A percentile compares a stretch with the other conserved stretches of the same genome.
phyloP scores from a whole-genome alignment of 805 yeast species.

The Phaffomyces opuntiae region DNA sequence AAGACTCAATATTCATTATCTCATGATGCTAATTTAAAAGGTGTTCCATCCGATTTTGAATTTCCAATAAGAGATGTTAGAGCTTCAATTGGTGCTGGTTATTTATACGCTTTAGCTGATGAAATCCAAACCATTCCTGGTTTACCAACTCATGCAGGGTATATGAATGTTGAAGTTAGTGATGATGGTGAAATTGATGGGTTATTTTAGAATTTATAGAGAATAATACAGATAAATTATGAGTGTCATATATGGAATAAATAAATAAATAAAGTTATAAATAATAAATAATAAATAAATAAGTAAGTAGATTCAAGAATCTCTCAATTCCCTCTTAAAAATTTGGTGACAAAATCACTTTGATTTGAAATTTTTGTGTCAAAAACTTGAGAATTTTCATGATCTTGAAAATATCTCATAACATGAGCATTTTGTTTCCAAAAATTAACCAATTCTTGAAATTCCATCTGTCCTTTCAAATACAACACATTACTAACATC shows the following conservation, averaged over 20 bases:
- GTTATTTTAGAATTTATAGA: constrained; percentile 38
- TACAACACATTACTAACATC: constrained; percentile 61
- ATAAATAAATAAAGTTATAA: constrained; percentile 3
- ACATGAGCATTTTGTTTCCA: constrained; percentile 89
- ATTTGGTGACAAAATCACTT: constrained; percentile 63
- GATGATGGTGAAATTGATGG: constrained; percentile 90
- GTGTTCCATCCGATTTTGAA: constrained; percentile 90
- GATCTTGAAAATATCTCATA: constrained; percentile 71
- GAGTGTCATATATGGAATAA: constrained; percentile 3
- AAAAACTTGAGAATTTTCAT: constrained; percentile 40
- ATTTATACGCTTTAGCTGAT: constrained; percentile 92
- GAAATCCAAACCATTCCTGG: constrained; percentile 98
- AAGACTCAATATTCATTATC: constrained; percentile 96
- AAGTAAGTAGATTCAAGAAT: no score
- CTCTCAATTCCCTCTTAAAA: constrained; percentile 47
- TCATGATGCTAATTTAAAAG: constrained; percentile 88
- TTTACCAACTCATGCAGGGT: constrained; percentile 90
- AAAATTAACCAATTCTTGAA: constrained; percentile 79
- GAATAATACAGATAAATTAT: neutral
- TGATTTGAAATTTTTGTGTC: constrained; percentile 35
- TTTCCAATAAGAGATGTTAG: constrained; percentile 93
- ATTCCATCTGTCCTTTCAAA: constrained; percentile 86
- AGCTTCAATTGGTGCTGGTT: constrained; percentile 95
- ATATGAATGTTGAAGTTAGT: constrained; percentile 93
- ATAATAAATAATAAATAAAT: neutral